Base-by-base conservation (phyloP, 2,329 filamentous ascomycete genomes). In the Meredithiella fracta region DNA sequence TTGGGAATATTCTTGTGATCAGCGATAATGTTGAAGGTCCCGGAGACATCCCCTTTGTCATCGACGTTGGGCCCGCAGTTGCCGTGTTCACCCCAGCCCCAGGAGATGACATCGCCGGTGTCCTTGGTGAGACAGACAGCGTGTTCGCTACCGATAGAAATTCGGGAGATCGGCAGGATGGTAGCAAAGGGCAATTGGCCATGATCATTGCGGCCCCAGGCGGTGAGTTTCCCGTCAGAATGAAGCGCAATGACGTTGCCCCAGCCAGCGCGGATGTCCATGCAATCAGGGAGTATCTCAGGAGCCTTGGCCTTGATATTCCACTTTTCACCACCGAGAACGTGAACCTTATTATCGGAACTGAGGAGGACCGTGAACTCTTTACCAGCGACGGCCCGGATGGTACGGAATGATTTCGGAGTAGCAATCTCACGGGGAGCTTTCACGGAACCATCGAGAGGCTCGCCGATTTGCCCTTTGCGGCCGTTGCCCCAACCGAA, bases 61-160 rank as follows among this genome's bases (percentile, higher is more conserved):
- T 56, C 54, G 59, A 80, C 78, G 11, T 76, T 72, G 37, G 80
- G 78, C 2, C 92, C 92, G 66, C 92, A 98, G 66, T 98, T 98
- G 1, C 92, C 92, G 69, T 98, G 92, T 68, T 97, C 91, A 1
- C 89, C 90, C 92, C 92, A 98, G 20, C 92, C 92, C 88, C 91
- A 97, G 1, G 86, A 79, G 51, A 94, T 69, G 1, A 95, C 79
- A 53, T 82, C 77, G 1, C 79, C 79, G 20, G 76, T 72, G 8
- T 69, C 69, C 47, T 47, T 51, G 0, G 85, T 80, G 25, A 91
- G 68, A 7, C 81, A 86, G 60, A 97, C 68, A n/a, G 79, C 80
- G 67, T 98, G 92, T 67, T 97, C 92, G 64, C 91, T 96, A 0
- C 92, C 92, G 49, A 85, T 78, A 2, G 86, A 85, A n/a, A 97